These are phyloP conservation scores for Yarrowia yakushimensis DNA, from an alignment of 805 yeast genomes.

Conservation along the genomic window DNA sequence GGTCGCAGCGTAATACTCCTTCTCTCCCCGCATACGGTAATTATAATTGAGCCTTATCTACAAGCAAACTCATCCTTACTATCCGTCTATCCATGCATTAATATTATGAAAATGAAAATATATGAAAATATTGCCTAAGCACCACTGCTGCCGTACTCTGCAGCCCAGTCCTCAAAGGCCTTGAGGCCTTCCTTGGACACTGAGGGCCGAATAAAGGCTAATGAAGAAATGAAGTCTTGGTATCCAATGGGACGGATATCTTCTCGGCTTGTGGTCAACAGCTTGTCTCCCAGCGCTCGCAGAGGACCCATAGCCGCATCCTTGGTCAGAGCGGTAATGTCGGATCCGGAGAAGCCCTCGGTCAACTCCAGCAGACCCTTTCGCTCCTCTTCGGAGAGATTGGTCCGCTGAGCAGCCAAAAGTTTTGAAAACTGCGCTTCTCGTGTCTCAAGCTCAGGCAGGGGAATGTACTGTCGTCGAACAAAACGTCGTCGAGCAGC, in stretches of 20 bases:
- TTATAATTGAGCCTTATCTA: too few species aligned
- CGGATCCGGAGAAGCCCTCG: conserved; percentile 87
- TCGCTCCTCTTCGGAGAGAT: conserved; percentile 60
- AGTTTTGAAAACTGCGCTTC: conserved; percentile 64
- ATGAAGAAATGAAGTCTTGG: conserved; percentile 69
- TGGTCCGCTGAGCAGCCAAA: conserved; percentile 67
- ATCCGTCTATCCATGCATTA: conserved; percentile 25
- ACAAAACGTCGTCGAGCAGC: conserved; percentile 94
- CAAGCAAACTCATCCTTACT: too few species aligned
- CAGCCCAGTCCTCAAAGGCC: conserved; percentile 87
- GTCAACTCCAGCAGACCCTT: conserved; percentile 61
- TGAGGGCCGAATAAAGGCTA: conserved; percentile 79
- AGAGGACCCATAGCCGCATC: conserved; percentile 99
- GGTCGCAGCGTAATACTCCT: too few species aligned
- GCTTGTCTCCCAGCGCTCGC: conserved; percentile 80
- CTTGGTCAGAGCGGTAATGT: conserved; percentile 87
- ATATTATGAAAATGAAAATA: conserved; percentile 22
- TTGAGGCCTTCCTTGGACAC: conserved; percentile 77
- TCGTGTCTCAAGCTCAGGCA: conserved; percentile 86
- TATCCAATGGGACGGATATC: conserved; percentile 72
- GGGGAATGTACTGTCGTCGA: conserved; percentile 85
- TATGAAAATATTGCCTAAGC: conserved; percentile 42
- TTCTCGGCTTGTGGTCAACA: conserved; percentile 64
- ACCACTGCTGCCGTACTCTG: conserved; percentile 81
- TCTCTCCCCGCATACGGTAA: too few species aligned